Evolutionary conservation across 371 early-diverging fungal genomes (phyloP), one percentile per base, ranked within the genome.

Genomic region (Mucor piriformis): DNA sequence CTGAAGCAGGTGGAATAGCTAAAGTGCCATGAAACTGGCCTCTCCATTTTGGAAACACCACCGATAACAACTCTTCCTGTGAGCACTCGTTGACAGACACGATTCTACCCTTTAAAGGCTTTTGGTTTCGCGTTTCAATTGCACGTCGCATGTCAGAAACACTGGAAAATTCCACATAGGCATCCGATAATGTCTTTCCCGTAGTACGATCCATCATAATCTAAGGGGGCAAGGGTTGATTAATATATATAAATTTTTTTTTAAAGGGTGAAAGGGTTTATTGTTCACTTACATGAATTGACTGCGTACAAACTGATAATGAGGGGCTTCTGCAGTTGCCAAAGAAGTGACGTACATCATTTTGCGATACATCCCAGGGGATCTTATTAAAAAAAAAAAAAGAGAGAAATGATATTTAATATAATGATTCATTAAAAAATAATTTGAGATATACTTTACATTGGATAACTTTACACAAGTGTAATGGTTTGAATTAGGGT

Each of bases 31-130:
- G 58, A 51, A 85, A 88, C 46, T 80, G 64, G 0, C 88, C 89
- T 15, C 75, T 60, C 83, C 89, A 87, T 63, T 83, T 83, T 0
- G 92, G 89, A 66, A 92, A 92, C 8, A 90, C 69, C 3, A 84
- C 78, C 1, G 67, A 55, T 50, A 87, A 54, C 2, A 92, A 66
- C 57, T 92, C 90, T 55, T 84, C 88, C 62, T 88, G 92, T 3
- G 75, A 70, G 34, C 85, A 84, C 60, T 78, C 73, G 35, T 69
- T 77, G 0, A 88, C 83, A 2, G 83, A 74, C 0, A 91, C 84
- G 23, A 84, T 60, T 10, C 91, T 76, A 1, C 90, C 89, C 51
- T 89, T 89, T 2, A 89, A 71, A 3, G 83, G 78, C 49, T 79
- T 79, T 56, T 81, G 70, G 46, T 84, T 75, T 1, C 79, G 73